These are phyloP conservation scores for Metschnikowia drakensbergensis DNA, from an alignment of 805 yeast species.

Conservation along the genomic window DNA sequence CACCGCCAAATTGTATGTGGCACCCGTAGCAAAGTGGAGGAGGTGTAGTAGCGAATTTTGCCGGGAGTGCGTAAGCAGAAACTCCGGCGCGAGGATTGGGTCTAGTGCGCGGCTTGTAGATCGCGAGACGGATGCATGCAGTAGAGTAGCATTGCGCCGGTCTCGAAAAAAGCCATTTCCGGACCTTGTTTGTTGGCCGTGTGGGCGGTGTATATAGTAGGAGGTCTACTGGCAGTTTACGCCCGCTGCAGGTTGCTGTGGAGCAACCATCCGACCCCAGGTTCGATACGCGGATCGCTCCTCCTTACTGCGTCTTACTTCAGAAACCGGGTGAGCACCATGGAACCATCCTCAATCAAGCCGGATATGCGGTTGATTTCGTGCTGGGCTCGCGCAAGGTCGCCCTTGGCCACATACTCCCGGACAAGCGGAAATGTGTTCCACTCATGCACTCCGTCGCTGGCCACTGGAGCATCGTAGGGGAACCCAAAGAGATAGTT, in stretches of 20 bases:
- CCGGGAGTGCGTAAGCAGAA: slow-evolving; percentile 3
- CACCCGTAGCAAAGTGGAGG: not conserved
- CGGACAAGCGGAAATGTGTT: slow-evolving; percentile 75
- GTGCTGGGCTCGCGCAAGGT: slow-evolving; percentile 51
- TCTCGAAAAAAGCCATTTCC: no score
- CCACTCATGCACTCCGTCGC: slow-evolving; percentile 41
- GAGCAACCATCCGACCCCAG: no score
- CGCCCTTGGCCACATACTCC: slow-evolving; percentile 53
- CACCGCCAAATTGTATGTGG: not conserved
- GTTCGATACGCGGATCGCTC: not conserved
- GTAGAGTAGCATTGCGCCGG: no score
- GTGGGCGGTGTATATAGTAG: no score
- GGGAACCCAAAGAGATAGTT: slow-evolving; percentile 72
- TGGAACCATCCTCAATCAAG: slow-evolving; percentile 19
- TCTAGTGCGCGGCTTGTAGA: not conserved
- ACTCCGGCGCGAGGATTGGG: not conserved
- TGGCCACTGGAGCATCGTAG: slow-evolving; percentile 45
- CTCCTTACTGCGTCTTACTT: not conserved
- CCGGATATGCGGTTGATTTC: slow-evolving; percentile 45
- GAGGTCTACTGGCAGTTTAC: no score
- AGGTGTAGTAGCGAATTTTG: not conserved
- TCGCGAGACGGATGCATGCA: not conserved
- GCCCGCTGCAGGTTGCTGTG: no score
- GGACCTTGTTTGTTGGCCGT: no score
- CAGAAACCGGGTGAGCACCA: not conserved